Conservation (phyloP, 306 rosid species). For the Lathyrus tuberosus region DNA sequence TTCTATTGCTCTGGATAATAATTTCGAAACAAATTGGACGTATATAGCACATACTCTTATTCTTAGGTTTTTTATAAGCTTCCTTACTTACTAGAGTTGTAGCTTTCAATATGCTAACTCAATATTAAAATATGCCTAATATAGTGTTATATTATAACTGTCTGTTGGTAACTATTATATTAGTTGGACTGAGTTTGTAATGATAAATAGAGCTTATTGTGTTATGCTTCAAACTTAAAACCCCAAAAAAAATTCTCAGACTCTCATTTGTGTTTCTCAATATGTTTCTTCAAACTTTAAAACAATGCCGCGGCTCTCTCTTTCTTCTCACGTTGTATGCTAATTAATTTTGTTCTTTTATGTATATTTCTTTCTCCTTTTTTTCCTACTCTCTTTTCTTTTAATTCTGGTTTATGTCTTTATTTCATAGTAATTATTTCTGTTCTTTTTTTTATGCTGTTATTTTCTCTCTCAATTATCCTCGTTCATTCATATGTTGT, state of each 20-base stretch:
- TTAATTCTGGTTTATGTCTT: neutral
- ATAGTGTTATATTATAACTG: neutral
- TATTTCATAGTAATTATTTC: neutral
- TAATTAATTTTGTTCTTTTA: neutral
- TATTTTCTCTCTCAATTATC: neutral
- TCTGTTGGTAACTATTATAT: neutral
- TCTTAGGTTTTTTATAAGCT: neutral
- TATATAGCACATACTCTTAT: neutral
- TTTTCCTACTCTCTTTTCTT: neutral
- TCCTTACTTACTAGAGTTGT: neutral
- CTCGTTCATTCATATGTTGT: neutral
- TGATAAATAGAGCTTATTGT: neutral
- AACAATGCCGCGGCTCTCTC: neutral
- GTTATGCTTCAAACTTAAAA: neutral
- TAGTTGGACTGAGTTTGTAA: neutral
- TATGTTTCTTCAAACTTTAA: neutral
- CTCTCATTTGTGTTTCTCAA: neutral
- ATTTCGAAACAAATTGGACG: constrained; percentile 11
- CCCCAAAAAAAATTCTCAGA: neutral
- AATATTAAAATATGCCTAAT: neutral
- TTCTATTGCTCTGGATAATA: constrained; percentile 4
- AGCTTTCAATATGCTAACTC: constrained; percentile 2
- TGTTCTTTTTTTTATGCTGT: neutral
- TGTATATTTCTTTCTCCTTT: neutral
- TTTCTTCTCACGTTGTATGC: neutral